Evolutionary conservation across 2,329 filamentous ascomycete genomes (phyloP).

Genomic region (Cucurbitaria berberidis): DNA sequence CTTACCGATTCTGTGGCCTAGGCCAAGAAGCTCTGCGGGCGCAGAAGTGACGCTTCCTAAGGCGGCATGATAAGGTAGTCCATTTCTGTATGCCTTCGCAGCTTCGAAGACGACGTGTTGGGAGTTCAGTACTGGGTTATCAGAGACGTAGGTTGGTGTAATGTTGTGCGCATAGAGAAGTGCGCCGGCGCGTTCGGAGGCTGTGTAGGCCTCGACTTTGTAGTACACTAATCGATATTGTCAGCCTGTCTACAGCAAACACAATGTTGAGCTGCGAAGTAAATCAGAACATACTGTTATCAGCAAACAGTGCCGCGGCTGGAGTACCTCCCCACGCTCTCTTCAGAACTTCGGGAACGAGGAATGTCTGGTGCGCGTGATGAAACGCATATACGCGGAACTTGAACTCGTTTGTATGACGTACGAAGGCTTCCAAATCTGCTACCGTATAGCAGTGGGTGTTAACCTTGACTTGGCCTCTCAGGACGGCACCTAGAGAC

Average conservation of each 20-base stretch:
- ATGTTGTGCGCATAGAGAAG: constrained; percentile 69
- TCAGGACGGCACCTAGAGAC: constrained; percentile 65
- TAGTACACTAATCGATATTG: constrained; percentile 62
- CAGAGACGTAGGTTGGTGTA: constrained; percentile 71
- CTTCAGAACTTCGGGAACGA: constrained; percentile 66
- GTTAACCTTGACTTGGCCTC: constrained; percentile 72
- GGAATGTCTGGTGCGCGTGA: constrained; percentile 70
- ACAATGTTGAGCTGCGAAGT: not conserved
- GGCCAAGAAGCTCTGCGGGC: constrained; percentile 49
- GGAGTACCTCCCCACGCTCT: constrained; percentile 48
- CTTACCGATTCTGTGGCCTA: constrained; percentile 51
- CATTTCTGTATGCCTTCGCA: constrained; percentile 52
- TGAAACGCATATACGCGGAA: constrained; percentile 72
- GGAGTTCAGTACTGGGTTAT: constrained; percentile 73
- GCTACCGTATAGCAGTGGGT: constrained; percentile 74
- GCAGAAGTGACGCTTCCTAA: constrained; percentile 50
- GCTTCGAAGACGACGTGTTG: constrained; percentile 71
- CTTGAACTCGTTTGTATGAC: constrained; percentile 74
- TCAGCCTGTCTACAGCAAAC: not conserved
- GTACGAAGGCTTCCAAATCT: constrained; percentile 72
- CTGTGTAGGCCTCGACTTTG: constrained; percentile 70
- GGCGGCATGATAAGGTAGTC: constrained; percentile 51
- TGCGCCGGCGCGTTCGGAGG: constrained; percentile 70
- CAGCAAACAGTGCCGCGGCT: constrained; percentile 67
- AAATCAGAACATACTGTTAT: constrained; percentile 58